phyloP scores from a whole-genome alignment of 2,329 filamentous ascomycete genomes.

The Hyphodiscus sp. region DNA sequence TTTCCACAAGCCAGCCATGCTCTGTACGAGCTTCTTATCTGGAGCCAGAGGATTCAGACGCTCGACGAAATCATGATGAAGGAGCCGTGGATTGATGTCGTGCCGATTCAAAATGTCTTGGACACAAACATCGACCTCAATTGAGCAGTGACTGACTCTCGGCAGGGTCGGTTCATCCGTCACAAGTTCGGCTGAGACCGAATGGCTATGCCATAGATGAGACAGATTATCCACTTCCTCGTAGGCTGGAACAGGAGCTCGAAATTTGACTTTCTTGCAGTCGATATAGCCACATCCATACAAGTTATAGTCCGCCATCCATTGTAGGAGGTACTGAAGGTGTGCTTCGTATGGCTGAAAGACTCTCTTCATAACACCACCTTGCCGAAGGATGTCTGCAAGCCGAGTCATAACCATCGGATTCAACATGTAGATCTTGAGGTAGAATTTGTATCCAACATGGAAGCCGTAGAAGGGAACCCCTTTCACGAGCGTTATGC shows the following conservation, averaged over 20 bases:
- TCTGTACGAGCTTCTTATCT: conserved; percentile 80
- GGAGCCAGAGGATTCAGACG: conserved; percentile 53
- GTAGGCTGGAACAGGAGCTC: conserved; percentile 66
- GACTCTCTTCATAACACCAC: conserved; percentile 72
- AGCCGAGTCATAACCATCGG: conserved; percentile 81
- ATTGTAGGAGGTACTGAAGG: conserved; percentile 85
- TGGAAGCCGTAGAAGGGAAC: conserved; percentile 94
- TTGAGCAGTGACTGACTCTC: conserved; percentile 76
- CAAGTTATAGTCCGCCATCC: conserved; percentile 97
- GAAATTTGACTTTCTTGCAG: conserved; percentile 63
- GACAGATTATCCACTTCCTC: conserved; percentile 51
- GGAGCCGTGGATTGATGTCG: conserved; percentile 64
- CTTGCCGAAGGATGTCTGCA: conserved; percentile 80
- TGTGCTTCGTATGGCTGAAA: conserved; percentile 95
- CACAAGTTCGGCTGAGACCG: conserved; percentile 54
- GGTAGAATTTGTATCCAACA: conserved; percentile 82
- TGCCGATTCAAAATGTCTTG: conserved; percentile 81
- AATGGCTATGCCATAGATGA: conserved; percentile 75
- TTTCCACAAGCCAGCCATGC: conserved; percentile 89
- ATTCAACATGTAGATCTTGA: conserved; percentile 93
- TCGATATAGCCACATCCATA: conserved; percentile 90
- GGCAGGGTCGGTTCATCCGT: conserved; percentile 60
- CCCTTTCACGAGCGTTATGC: conserved; percentile 87
- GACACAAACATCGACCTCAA: conserved; percentile 86
- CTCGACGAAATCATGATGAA: conserved; percentile 87